phyloP scores from a whole-genome alignment of 2,329 filamentous ascomycete genomes.

The Fusarium tjaetaba region DNA sequence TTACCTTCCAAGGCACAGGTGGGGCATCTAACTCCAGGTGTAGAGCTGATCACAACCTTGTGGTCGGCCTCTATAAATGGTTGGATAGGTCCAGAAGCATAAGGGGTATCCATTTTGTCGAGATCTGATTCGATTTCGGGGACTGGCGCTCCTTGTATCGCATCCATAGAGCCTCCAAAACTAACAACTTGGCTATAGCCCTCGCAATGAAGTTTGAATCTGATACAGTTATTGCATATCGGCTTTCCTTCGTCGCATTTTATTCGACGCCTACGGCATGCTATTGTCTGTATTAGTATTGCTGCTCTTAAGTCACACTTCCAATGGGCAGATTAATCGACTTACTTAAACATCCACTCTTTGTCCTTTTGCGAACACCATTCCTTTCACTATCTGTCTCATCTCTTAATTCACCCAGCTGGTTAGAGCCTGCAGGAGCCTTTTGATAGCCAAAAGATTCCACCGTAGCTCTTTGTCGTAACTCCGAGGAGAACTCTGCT shows the following conservation, averaged over 20 bases:
- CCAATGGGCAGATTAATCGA: fast-evolving
- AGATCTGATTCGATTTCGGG: not conserved
- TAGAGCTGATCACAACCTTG: fast-evolving
- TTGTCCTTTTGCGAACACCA: not conserved
- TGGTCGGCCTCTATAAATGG: fast-evolving
- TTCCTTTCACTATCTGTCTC: not conserved
- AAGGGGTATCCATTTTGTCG: too few species aligned
- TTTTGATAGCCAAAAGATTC: fast-evolving
- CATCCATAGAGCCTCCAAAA: not conserved
- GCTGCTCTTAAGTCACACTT: not conserved
- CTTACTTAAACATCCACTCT: not conserved
- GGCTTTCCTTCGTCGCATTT: not conserved
- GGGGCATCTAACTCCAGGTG: fast-evolving
- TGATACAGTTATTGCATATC: not conserved
- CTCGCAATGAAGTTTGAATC: not conserved
- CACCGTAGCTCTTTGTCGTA: not conserved
- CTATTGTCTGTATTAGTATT: not conserved
- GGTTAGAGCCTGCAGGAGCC: fast-evolving
- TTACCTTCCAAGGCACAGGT: not conserved
- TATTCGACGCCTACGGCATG: not conserved
- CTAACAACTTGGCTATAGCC: fast-evolving
- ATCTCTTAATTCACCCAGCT: fast-evolving
- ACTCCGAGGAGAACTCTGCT: not conserved
- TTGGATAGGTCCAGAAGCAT: not conserved
- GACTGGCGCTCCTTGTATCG: not conserved